phyloP scores from a whole-genome alignment of 2,329 filamentous ascomycete species.

The Aspergillus sp. region DNA sequence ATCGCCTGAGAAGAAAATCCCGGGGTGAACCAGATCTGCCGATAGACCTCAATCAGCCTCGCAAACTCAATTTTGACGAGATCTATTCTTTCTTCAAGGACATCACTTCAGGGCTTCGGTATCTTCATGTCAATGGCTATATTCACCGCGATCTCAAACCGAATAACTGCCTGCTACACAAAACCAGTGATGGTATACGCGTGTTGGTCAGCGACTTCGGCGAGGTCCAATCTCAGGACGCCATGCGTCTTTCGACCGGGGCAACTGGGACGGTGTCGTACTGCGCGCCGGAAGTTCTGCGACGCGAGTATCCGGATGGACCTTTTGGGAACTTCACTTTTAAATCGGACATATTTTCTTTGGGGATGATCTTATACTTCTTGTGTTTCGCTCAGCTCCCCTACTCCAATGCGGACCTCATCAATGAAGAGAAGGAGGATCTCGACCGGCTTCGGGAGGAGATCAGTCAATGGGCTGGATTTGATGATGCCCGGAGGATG shows the following conservation, averaged over 20 bases:
- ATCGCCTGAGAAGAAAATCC: constrained; percentile 77
- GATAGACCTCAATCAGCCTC: constrained; percentile 50
- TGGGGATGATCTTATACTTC: constrained; percentile 98
- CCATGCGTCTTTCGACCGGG: constrained; percentile 81
- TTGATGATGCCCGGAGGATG: constrained; percentile 71
- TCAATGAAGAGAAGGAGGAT: constrained; percentile 90
- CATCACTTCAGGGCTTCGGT: constrained; percentile 86
- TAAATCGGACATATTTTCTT: constrained; percentile 96
- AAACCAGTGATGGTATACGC: constrained; percentile 66
- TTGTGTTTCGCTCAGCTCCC: constrained; percentile 91
- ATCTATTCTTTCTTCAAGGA: constrained; percentile 97
- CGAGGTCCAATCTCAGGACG: constrained; percentile 84
- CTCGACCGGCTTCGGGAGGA: constrained; percentile 80
- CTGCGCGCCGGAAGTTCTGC: constrained; percentile 90
- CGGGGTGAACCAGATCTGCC: constrained; percentile 70
- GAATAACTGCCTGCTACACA: constrained; percentile 88
- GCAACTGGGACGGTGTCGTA: constrained; percentile 96
- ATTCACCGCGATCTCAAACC: constrained; percentile 96
- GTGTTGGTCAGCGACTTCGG: constrained; percentile 98
- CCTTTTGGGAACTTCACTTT: constrained; percentile 89
- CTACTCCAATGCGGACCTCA: constrained; percentile 76
- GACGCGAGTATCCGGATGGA: constrained; percentile 61
- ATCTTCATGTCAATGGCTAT: constrained; percentile 87
- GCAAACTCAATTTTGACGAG: constrained; percentile 74
- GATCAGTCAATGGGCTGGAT: constrained; percentile 83